Evolutionary conservation across 495 filamentous ascomycete species (phyloP).

Genomic region (Penicillium flavigenum): DNA sequence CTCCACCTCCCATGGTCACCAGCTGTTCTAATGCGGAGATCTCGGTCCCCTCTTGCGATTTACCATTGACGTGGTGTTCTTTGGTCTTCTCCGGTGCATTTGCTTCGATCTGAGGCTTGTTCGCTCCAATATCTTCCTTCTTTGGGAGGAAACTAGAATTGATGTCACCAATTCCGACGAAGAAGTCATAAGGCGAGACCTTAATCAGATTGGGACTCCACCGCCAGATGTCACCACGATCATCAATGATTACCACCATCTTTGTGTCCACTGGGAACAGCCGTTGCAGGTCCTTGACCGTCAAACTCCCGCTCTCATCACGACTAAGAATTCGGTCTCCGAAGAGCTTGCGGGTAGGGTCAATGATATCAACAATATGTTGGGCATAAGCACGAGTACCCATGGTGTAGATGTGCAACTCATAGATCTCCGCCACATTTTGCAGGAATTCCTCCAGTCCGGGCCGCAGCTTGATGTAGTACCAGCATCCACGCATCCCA

Average conservation of each 20-base stretch:
- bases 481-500: conserved; percentile 73
- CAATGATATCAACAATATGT: conserved; percentile 87
- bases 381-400: conserved; percentile 92
- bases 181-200: conserved; percentile 94
- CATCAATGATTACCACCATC: conserved; percentile 99
- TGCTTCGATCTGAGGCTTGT: conserved; percentile 24
- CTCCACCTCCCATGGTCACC: conserved; percentile 71
- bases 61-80: conserved; percentile 42
- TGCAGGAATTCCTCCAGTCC: conserved; percentile 81
- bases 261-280: conserved; percentile 96
- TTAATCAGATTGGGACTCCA: conserved; percentile 94
- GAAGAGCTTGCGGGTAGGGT: conserved; percentile 86
- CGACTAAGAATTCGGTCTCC: conserved; percentile 92
- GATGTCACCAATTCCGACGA: conserved; percentile 97
- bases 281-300: conserved; percentile 82
- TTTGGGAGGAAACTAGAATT: conserved; percentile 97
- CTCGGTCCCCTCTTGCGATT: conserved; percentile 29
- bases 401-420: conserved; percentile 99
- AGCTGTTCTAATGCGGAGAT: conserved; percentile 70
- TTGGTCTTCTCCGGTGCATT: conserved; percentile 21
- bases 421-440: conserved; percentile 76
- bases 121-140: conserved; percentile 64
- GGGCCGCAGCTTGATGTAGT: conserved; percentile 98
- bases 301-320: conserved; percentile 92
- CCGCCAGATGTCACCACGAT: conserved; percentile 96